A percentile compares a stretch with the other conserved stretches of the same genome.
Evolutionary conservation across 441 rosid species (phyloP).

Genomic region (Populus trichocarpa): DNA sequence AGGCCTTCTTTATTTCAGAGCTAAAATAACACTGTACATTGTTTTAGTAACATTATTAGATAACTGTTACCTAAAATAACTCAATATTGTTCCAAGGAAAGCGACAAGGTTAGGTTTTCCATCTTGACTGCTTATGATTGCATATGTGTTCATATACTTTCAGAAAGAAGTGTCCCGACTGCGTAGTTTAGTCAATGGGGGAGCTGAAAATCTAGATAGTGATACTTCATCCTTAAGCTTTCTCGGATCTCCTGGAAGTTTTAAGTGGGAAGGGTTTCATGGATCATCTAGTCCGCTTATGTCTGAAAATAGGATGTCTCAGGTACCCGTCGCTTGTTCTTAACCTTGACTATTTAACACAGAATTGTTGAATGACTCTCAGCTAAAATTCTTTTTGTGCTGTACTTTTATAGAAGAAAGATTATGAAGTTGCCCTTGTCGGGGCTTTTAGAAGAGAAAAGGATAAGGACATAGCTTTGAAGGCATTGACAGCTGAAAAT

Average conservation of each 20-base stretch:
- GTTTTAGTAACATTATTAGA: not conserved
- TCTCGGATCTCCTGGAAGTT: constrained; percentile 67
- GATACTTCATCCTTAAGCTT: constrained; percentile 44
- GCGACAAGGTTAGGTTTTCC: not conserved
- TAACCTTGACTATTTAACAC: constrained; percentile 1
- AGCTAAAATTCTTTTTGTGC: not conserved
- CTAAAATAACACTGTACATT: not conserved
- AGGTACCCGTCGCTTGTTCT: constrained; percentile 34
- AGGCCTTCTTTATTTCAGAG: not conserved
- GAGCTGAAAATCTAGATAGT: constrained; percentile 52
- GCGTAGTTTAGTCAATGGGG: constrained; percentile 49
- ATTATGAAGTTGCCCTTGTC: constrained; percentile 73
- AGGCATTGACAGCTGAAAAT: constrained; percentile 73
- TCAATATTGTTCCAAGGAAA: not conserved
- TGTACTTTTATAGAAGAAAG: constrained; percentile 57
- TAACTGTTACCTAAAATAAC: not conserved
- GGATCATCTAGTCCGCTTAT: constrained; percentile 79
- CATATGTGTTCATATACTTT: constrained; percentile 13
- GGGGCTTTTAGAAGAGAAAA: constrained; percentile 91
- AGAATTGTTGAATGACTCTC: constrained; percentile 11
- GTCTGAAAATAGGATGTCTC: constrained; percentile 46
- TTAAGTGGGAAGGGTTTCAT: constrained; percentile 72
- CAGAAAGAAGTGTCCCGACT: constrained; percentile 89
- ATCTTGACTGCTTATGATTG: not conserved
- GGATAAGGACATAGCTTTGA: constrained; percentile 70